Evolutionary conservation across 2,329 filamentous ascomycete genomes (phyloP), one percentile per base, ranked within the genome.

Genomic region (Fusarium sp.): DNA sequence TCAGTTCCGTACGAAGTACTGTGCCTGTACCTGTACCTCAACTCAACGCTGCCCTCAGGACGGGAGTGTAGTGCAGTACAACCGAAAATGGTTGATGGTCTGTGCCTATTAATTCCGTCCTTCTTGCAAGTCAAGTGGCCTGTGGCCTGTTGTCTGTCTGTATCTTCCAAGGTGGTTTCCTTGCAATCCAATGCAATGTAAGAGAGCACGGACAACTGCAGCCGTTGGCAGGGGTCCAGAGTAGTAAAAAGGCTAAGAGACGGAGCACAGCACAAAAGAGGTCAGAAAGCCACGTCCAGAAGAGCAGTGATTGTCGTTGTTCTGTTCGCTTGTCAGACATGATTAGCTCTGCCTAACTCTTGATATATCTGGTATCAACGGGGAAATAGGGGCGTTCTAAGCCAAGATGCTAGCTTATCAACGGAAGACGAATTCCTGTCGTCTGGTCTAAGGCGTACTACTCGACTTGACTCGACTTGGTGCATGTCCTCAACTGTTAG

Each of bases 121-220:
- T 62, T 67, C 48, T 67, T 57, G 21, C 17, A 65, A 49, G 36
- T 51, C 47, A 29, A 50, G 47, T 50, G 35, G 35, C 27, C 35
- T 42, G 47, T 50, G 25, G 35, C 35, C 35, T 42, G 35, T 50
- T 41, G 47, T 29, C 36, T 63, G 49, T 57, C 42, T 41, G 43
- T 49, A 61, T 51, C 42, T 52, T 46, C 42, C 48, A 50, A 60
- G 52, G 27, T 11, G 11, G 27, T 43, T 67, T 57, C 62, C 57
- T 66, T 66, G 63, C 25, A 58, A 31, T 46, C 21, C 55, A 57
- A 60, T 8, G 23, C 8, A 29, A 29, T 53, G 59, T 53, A 51
- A 36, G 52, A 65, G 50, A 67, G 64, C 65, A 67, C 64, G 42
- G 65, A 67, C 63, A 60, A 51, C 48, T 39, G 64, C 64, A 64